phyloP scores from a whole-genome alignment of 2,329 filamentous ascomycete genomes.

The Penicillium polonicum region DNA sequence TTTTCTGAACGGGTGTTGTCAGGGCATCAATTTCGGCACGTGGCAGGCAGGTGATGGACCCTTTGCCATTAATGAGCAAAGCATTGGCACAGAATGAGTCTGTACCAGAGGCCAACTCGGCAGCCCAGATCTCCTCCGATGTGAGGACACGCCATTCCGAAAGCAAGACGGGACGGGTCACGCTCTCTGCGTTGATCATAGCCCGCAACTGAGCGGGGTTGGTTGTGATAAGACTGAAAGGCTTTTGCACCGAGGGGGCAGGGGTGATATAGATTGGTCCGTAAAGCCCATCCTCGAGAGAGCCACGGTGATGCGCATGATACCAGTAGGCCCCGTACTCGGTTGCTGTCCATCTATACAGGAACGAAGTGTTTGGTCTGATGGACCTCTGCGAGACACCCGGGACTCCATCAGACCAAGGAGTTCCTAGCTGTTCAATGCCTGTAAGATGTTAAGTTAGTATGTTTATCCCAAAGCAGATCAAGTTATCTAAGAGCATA shows the following conservation, averaged over 20 bases:
- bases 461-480: neutral
- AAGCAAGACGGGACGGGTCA: constrained; percentile 52
- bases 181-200: constrained; percentile 52
- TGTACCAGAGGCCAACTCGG: constrained; percentile 31
- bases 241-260: constrained; percentile 23
- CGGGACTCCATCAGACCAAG: constrained; percentile 62
- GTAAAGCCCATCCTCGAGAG: constrained; percentile 61
- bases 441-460: constrained; percentile 15
- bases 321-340: constrained; percentile 63
- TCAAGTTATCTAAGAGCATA: neutral
- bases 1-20: constrained; percentile 24
- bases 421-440: constrained; percentile 48
- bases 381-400: constrained; percentile 58
- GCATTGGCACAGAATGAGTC: constrained; percentile 59
- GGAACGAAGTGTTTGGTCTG: constrained; percentile 48
- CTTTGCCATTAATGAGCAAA: constrained; percentile 61
- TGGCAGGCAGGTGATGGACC: constrained; percentile 28
- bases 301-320: constrained; percentile 56
- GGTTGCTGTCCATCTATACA: constrained; percentile 56
- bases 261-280: constrained; percentile 54
- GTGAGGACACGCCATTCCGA: constrained; percentile 58
- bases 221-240: constrained; percentile 30
- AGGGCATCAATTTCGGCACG: constrained; percentile 32
- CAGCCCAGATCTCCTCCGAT: constrained; percentile 46
- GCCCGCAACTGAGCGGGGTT: constrained; percentile 38